Evolutionary conservation across 169 alveolate species (phyloP), one percentile per base, ranked within the genome.

Genomic region (Plasmodium reichenowi): DNA sequence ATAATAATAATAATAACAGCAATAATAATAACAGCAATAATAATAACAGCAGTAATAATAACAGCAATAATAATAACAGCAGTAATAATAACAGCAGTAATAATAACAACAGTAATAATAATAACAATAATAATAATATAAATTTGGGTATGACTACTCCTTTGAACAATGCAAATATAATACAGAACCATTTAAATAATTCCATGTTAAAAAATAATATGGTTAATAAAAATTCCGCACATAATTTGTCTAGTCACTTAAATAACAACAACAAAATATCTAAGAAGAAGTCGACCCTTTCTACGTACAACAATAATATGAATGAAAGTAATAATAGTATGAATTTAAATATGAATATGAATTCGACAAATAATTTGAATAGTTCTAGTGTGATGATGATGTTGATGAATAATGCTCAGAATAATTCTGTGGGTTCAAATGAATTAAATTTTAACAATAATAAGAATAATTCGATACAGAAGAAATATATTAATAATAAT

Each of bases 401-500:
- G 47, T 38, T 38, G 9, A 38, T 38, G 47, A 38, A 38, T 38
- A 38, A 6, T 38, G 47, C 47, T 38, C 47, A 38, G 47, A 38
- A 38, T 38, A 32, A 32, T 32, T 17, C 26, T 2, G 26, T 20
- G 20, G 3, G 13, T 0, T 20, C 13, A 0, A 20, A 20, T 5
- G 70, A 60, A 20, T 5, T 17, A 7, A 24, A 24, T 60, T 60
- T 20, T 60, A 60, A 60, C 24, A 60, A 60, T 15, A n/a, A 20
- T 7, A 60, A 60, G n/a, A 60, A 60, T 60, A 62, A 24, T 24
- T 2, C 10, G 10, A 10, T 32, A 45, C 86, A 72, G 45, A 72
- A 50, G 38, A 72, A 72, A 60, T 72, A 56, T 29, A 12, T 72
- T 29, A 60, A 60, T 6, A 73, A 73, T 47, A 52, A 73, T 56